Base-by-base conservation (phyloP, 2,329 filamentous ascomycete genomes). In the Cadophora gregata region DNA sequence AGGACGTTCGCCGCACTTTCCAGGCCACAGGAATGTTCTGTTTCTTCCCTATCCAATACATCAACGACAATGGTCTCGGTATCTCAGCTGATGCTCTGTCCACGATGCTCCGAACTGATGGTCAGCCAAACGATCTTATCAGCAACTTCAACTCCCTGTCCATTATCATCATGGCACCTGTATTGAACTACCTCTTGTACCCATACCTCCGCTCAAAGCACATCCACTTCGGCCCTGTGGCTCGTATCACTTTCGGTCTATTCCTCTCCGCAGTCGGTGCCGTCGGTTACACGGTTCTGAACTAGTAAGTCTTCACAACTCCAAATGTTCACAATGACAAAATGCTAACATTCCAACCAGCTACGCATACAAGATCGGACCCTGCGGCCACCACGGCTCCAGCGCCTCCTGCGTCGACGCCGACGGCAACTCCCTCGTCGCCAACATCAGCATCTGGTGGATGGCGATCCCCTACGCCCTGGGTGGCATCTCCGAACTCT, bases 81-180 rank as follows among this genome's bases (percentile, higher is more conserved):
- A 78, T 78, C 2, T 78, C 84, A 0, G 79, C 81, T 21, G 83
- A 78, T 73, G 78, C 88, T 70, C 78, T 84, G 61, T 80, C 81
- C 33, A 86, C 86, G 75, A 86, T 85, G 79, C 85, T 92, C 88
- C 74, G 84, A 62, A 85, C 88, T 3, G 83, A 90, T 75, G 90
- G 91, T 51, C 85, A 91, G 2, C 91, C 91, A 74, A 94, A 93
- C 81, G 91, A 94, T 75, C 80, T 93, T 67, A 86, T 94, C 74
- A 84, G 87, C 78, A 93, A 93, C 80, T 82, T 94, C 63, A 90
- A 93, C 78, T 90, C 91, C 7, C 86, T 94, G 69, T 85, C 88
- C 27, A 88, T 93, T 68, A 86, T 94, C 71, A 85, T 93, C 74
- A 86, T 92, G 78, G 89, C 92, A 51, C 90, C 90, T 3, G 79